Evolutionary conservation across 2,329 filamentous ascomycete species (phyloP).

Genomic region (Cryphonectria radicalis): DNA sequence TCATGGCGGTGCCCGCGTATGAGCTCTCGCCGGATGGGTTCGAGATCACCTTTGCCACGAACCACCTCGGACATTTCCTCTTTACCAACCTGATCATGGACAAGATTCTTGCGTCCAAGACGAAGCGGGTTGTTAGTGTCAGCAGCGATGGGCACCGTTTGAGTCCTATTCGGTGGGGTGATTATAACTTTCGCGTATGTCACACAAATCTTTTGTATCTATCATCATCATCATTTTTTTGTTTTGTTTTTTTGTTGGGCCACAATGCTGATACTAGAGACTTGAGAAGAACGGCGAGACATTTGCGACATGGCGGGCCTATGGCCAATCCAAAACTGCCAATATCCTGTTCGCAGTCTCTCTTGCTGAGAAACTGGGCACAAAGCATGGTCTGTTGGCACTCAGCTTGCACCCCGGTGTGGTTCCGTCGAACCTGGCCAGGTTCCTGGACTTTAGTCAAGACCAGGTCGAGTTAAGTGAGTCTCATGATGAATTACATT

Average conservation of each 20-base stretch:
- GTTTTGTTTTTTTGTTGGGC: too few relatives aligned
- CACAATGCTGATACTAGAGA: neutral
- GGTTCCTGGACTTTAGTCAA: slow-evolving; percentile 7
- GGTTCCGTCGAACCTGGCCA: slow-evolving; percentile 3
- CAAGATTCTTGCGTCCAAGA: slow-evolving; percentile 43
- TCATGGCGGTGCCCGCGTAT: slow-evolving; percentile 37
- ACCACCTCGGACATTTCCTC: slow-evolving; percentile 52
- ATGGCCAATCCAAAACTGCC: slow-evolving; percentile 39
- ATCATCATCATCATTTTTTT: neutral
- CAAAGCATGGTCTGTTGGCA: slow-evolving; percentile 16
- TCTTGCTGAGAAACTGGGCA: slow-evolving; percentile 30
- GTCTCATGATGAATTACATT: neutral
- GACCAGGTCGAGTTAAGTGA: neutral
- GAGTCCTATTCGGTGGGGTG: slow-evolving; percentile 40
- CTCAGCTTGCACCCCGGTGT: slow-evolving; percentile 16
- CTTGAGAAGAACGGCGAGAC: slow-evolving; percentile 1
- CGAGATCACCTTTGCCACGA: slow-evolving; percentile 50
- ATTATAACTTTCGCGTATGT: slow-evolving; percentile 31
- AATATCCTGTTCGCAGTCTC: slow-evolving; percentile 36
- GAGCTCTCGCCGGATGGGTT: slow-evolving; percentile 45
- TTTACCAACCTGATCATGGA: slow-evolving; percentile 50
- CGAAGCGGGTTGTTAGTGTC: slow-evolving; percentile 46
- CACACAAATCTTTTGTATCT: neutral
- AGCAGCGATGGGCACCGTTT: slow-evolving; percentile 41
- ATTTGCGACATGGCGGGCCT: slow-evolving; percentile 31